These are phyloP conservation scores for Coleophoma crateriformis DNA, from an alignment of 2,329 filamentous ascomycete genomes.

Conservation along the genomic window DNA sequence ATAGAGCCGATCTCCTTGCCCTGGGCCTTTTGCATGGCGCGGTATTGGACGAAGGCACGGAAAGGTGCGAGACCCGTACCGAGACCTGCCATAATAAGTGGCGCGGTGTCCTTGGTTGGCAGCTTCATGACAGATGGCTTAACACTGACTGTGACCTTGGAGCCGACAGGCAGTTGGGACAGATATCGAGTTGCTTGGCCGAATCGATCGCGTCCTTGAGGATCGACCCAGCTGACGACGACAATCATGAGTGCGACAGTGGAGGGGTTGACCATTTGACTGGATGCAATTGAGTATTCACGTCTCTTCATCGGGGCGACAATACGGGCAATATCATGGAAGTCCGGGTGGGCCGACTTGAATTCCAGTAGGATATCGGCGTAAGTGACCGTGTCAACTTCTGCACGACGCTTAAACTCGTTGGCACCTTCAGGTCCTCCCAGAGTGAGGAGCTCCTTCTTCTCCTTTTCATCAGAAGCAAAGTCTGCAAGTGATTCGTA, in stretches of 20 bases:
- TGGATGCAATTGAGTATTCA: constrained; percentile 98
- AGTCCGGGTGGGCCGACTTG: constrained; percentile 77
- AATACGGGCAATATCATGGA: constrained; percentile 84
- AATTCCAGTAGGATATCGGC: constrained; percentile 89
- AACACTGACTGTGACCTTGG: constrained; percentile 82
- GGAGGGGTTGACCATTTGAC: constrained; percentile 86
- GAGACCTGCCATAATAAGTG: constrained; percentile 98
- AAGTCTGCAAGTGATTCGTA: constrained; percentile 89
- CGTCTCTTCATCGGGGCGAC: constrained; percentile 90
- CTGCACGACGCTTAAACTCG: constrained; percentile 87
- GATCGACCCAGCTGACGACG: constrained; percentile 92
- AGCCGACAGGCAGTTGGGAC: constrained; percentile 66
- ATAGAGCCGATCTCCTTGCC: constrained; percentile 93
- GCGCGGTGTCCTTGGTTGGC: constrained; percentile 78
- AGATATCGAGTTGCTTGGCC: constrained; percentile 93
- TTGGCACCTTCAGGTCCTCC: constrained; percentile 73
- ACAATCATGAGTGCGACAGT: constrained; percentile 95
- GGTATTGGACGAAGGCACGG: constrained; percentile 97
- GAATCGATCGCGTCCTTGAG: constrained; percentile 79
- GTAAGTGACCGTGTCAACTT: constrained; percentile 88
- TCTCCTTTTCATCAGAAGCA: constrained; percentile 76
- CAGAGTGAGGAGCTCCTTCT: constrained; percentile 71
- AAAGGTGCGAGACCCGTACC: constrained; percentile 98
- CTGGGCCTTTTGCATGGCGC: constrained; percentile 95
- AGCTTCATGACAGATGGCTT: constrained; percentile 99